Evolutionary conservation across 1,284 basidiomycete species (phyloP), one percentile per base, ranked within the genome.

Genomic region (Marasmius fiardii): DNA sequence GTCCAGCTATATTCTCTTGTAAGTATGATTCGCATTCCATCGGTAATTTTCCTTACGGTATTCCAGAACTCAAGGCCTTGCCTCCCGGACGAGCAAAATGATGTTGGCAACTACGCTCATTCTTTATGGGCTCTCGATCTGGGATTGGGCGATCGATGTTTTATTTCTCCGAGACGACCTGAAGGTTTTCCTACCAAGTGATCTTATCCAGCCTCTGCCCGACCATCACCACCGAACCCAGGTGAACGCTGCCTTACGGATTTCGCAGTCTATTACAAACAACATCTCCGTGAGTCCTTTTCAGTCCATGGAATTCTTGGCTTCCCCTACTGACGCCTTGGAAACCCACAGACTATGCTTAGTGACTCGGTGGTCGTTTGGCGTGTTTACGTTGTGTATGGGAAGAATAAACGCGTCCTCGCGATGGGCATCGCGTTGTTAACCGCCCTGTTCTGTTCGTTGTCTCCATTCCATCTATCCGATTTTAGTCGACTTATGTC

Each of bases 121-220:
- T 21, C 56, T 59, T 55, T 59, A 54, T 44, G 43, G 34, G 20
- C 39, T 59, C 3, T 52, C 58, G 7, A 52, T 49, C 14, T 54
- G 50, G 55, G 58, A 59, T 21, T 59, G 58, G 58, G 58, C 58
- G 21, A 34, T 57, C 52, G 58, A 57, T 33, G 21, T 59, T 23
- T 50, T 51, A 35, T 52, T 50, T 4, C 37, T 59, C 4, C 48
- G 58, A 26, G 54, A 54, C 14, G 58, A 59, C 12, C 26, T 59
- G 39, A 52, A 59, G 31, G 35, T 59, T 20, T 53, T 55, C 31
- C 50, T 59, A 20, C 58, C 55, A 1, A 52, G 47, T 7, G 52
- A 59, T 21, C 53, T 59, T 11, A 20, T 51, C 2, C 43, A 53
- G 21, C 58, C 58, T 20, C 48, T 55, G 3, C 51, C 41, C 3